These are phyloP conservation scores for Cucumis sativus DNA, from an alignment of 306 rosid species.

Conservation along the genomic window Cucumber_9930_V3 NC_026659.2:15195001-15195500, in stretches of 20 bases:
- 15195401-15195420: too few species aligned
- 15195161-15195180: slow-evolving; percentile 77
- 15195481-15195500: background rate
- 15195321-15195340: slow-evolving; percentile 18
- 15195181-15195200: slow-evolving; percentile 62
- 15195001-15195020: too few species aligned
- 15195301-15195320: slow-evolving; percentile 47
- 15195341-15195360: background rate
- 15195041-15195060: background rate
- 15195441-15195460: background rate
- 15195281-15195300: slow-evolving; percentile 59
- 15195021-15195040: too few species aligned
- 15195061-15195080: too few species aligned
- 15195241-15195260: slow-evolving; percentile 44
- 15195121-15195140: slow-evolving; percentile 51
- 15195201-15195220: slow-evolving; percentile 63
- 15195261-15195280: slow-evolving; percentile 52
- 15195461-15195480: background rate
- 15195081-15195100: too few species aligned
- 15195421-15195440: background rate
- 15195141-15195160: slow-evolving; percentile 38
- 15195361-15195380: background rate
- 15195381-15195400: background rate
- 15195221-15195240: slow-evolving; percentile 49
- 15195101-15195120: too few species aligned